Base-by-base conservation (phyloP, 2,329 filamentous ascomycete species). In the Fusarium sulawesiense region DNA sequence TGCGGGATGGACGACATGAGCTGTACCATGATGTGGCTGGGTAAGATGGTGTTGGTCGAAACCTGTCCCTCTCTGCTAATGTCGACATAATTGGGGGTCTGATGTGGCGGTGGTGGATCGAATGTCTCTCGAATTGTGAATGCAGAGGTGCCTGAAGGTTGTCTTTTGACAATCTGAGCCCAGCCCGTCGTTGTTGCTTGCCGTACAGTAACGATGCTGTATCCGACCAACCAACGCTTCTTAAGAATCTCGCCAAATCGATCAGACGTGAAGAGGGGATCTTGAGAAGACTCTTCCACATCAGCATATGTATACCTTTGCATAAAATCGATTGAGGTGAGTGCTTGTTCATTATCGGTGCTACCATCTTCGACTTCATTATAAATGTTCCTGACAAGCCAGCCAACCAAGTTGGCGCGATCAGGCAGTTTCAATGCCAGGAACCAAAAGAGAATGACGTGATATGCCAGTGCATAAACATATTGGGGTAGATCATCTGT, bases 371-470 rank as follows among this genome's bases (percentile, higher is more conserved):
- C 88, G 25, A 88, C 87, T 75, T 97, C 93, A 11, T 87, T 91
- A 73, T 95, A 94, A 12, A 99, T 85, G 69, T 93, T 93, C 75
- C 91, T 93, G 13, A 92, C 91, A 69, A 99, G 97, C 93, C 93
- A 97, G 29, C 90, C 89, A 54, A 98, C 94, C 71, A 97, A 91
- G 66, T 89, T 93, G 34, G 91, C 88, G 53, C 96, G 90, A 77
- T 98, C 94, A 40, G 91, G 88, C 54, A 97, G 86, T 76, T 93
- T 95, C 73, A 99, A 80, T 2, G 94, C 92, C 72, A 99, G 86
- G 78, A 98, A 99, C 96, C 96, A 99, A 77, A 97, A 98, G 3
- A 94, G 92, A 71, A 99, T 94, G 73, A 97, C 93, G 78, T 98
- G 94, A 77, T 97, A 97, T 11, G 95, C 95, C 55, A 98, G 84